Evolutionary conservation across 495 filamentous ascomycete species (phyloP), one percentile per base, ranked within the genome.

Genomic region (Letharia columbiana): DNA sequence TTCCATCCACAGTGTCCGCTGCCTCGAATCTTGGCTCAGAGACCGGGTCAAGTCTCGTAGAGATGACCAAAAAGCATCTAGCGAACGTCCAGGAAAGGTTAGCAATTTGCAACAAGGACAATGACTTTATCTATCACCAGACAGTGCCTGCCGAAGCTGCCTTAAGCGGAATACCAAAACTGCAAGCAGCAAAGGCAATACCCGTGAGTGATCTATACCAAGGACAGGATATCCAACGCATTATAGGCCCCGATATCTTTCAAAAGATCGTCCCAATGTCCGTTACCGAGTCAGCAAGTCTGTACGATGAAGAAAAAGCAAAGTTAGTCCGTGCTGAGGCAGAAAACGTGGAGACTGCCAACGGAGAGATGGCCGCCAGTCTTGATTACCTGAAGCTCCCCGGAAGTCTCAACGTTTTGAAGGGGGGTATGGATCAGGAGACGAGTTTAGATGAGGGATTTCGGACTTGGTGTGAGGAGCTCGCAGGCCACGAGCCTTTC

Each of bases 261-360:
- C 86, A 94, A 65, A 96, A 93, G 72, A 94, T 98, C 63, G 91
- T 98, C 15, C 94, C 94, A 3, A 91, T 97, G 82, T 89, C 91
- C 10, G 93, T 98, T 11, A 98, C 94, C 8, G 92, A 98, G 74
- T 94, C 91, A 42, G 94, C 94, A 40, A 97, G 92, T 74, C 78
- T 98, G 69, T 98, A 98, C 74, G 94, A 98, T 72, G 94, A 98
- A 77, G 94, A 98, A 75, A 98, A 98, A 74, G 94, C 95, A 28
- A 98, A 98, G 76, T 78, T 98, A 47, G 86, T 96, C 41, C 85
- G 94, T 41, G 95, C 94, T 3, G 94, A 98, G 74, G 91, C 91
- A 3, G 94, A 98, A 75, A 87, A 89, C 68, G 91, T 94, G 10
- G 91, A 97, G 66, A 83, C 87, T 9, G 93, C 93, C 12, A 91